These are phyloP conservation scores for Lepidium africanum DNA, from an alignment of 345 rosid species.

Conservation along the genomic window DNA sequence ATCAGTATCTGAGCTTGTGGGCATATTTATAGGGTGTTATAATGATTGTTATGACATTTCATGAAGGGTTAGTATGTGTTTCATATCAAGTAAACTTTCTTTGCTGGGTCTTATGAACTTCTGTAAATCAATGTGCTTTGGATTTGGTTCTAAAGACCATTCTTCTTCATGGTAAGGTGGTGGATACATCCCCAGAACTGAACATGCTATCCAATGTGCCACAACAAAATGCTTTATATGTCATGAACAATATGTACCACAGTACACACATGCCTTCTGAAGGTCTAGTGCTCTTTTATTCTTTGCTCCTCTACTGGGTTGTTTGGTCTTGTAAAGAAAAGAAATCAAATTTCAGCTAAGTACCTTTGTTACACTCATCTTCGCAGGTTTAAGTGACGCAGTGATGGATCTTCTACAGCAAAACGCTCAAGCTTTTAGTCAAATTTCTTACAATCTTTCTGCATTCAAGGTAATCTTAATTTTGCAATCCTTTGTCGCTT, in stretches of 20 bases:
- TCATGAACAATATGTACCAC: constrained; percentile 38
- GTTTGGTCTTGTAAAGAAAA: neutral
- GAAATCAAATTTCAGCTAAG: neutral
- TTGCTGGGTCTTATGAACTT: constrained; percentile 7
- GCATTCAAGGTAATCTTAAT: constrained; percentile 46
- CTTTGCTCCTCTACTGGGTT: constrained; percentile 5
- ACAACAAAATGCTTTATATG: constrained; percentile 46
- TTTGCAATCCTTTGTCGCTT: neutral
- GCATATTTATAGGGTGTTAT: neutral
- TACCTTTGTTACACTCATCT: constrained; percentile 14
- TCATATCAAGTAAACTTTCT: neutral
- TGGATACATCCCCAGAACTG: constrained; percentile 64
- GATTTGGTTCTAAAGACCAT: constrained; percentile 26
- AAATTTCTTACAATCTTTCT: constrained; percentile 70
- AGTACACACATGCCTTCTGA: constrained; percentile 41
- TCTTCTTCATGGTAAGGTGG: constrained; percentile 48
- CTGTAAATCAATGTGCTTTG: constrained; percentile 10
- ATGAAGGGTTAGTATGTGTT: neutral
- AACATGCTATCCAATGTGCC: constrained; percentile 42
- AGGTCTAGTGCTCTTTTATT: constrained; percentile 44
- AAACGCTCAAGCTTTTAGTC: constrained; percentile 60
- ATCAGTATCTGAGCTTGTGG: constrained; percentile 8
- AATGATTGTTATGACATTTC: neutral
- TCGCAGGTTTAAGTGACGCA: constrained; percentile 60
- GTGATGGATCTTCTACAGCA: constrained; percentile 65